Conservation (phyloP, 352 stramenopile species). For the Pythium vanterpoolii region DNA sequence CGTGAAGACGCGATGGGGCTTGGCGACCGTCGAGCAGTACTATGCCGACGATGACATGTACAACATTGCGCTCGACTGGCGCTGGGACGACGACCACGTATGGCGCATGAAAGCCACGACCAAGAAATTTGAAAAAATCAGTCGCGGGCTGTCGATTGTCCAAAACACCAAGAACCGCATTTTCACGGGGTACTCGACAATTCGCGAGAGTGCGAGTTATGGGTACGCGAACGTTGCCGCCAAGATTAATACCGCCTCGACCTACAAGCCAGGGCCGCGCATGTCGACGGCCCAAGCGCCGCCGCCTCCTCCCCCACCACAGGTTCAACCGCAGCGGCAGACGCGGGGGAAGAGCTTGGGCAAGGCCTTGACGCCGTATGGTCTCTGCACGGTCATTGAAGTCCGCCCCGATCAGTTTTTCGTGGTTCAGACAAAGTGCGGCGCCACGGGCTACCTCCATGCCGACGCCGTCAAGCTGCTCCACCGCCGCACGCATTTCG, state of each 20-base stretch:
- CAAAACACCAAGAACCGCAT: constrained; percentile 80
- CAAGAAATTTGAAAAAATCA: constrained; percentile 87
- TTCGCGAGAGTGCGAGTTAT: constrained; percentile 50
- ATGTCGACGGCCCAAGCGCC: constrained; percentile 8
- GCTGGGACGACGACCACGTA: constrained; percentile 85
- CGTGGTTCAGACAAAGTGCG: constrained; percentile 28
- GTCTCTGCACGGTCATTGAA: constrained; percentile 27
- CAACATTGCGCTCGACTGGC: constrained; percentile 84
- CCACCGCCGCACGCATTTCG: constrained; percentile 26
- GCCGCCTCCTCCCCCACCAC: constrained; percentile 9
- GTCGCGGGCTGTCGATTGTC: constrained; percentile 53
- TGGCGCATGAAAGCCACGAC: constrained; percentile 89
- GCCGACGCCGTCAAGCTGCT: constrained; percentile 28
- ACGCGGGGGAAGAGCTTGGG: constrained; percentile 14
- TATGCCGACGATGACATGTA: constrained; percentile 89
- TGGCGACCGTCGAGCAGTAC: constrained; percentile 82
- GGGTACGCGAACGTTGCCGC: constrained; percentile 47
- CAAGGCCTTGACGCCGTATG: constrained; percentile 30
- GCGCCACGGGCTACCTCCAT: constrained; percentile 29
- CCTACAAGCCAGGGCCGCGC: constrained; percentile 22
- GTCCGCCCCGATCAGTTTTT: constrained; percentile 28
- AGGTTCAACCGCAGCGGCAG: neutral
- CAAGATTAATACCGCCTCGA: constrained; percentile 50
- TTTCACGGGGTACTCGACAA: constrained; percentile 75
- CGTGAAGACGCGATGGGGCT: constrained; percentile 81